phyloP scores from a whole-genome alignment of 495 filamentous ascomycete species.

The Aspergillus leporis region DNA sequence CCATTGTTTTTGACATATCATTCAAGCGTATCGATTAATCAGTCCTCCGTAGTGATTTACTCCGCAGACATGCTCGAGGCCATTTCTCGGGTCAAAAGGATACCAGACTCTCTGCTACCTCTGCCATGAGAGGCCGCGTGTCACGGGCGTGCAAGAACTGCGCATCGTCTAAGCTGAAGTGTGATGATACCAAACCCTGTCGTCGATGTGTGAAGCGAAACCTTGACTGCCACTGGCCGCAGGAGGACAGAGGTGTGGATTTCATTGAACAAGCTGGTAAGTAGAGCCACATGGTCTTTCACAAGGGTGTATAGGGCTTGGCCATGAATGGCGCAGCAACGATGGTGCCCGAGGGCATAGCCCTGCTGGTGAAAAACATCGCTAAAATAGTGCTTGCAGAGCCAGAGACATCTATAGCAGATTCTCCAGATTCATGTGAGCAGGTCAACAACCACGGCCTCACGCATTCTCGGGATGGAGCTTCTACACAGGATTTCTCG shows the following conservation, averaged over 20 bases:
- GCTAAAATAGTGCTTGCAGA: background rate
- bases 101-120: background rate
- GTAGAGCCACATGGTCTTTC: background rate
- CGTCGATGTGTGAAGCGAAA: slow-evolving; percentile 48
- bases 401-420: background rate
- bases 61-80: slow-evolving; percentile 56
- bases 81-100: slow-evolving; percentile 40
- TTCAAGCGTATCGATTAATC: background rate
- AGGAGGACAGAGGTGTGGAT: slow-evolving; percentile 16
- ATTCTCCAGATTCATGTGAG: background rate
- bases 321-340: too few relatives aligned
- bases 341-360: too few relatives aligned
- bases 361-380: background rate
- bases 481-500: background rate
- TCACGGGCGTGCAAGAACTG: slow-evolving; percentile 56
- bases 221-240: slow-evolving; percentile 45
- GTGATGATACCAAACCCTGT: slow-evolving; percentile 52
- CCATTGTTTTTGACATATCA: background rate
- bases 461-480: background rate
- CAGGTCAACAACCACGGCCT: background rate
- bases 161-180: slow-evolving; percentile 55
- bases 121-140: slow-evolving; percentile 49
- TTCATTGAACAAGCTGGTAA: background rate
- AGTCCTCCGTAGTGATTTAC: slow-evolving; percentile 42
- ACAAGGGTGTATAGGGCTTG: too few relatives aligned